Evolutionary conservation across 2,329 filamentous ascomycete species (phyloP).

Genomic region (Hypoxylon rubiginosum): DNA sequence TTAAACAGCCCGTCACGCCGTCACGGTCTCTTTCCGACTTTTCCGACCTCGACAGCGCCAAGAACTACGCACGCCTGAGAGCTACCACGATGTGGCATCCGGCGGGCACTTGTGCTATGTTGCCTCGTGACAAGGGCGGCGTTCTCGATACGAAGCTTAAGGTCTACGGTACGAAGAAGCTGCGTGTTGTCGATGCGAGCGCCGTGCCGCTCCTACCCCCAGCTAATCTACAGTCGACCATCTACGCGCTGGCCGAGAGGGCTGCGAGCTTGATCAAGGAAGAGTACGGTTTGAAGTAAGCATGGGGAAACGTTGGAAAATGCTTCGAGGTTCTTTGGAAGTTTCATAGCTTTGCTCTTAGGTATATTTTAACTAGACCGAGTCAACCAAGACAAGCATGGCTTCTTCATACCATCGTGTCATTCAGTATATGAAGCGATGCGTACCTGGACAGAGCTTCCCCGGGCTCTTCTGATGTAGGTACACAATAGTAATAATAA

Average conservation of each 20-base stretch:
- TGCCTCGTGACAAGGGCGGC: conserved; percentile 50
- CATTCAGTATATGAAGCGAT: too few species aligned
- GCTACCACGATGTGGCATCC: conserved; percentile 43
- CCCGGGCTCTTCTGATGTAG: too few species aligned
- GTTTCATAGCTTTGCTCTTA: not conserved
- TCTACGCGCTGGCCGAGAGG: conserved; percentile 51
- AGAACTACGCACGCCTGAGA: conserved; percentile 15
- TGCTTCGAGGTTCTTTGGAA: not conserved
- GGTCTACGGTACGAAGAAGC: conserved; percentile 47
- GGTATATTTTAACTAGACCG: too few species aligned
- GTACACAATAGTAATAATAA: too few species aligned
- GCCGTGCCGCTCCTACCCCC: conserved; percentile 53
- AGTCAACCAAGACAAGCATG: too few species aligned
- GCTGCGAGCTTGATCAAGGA: conserved; percentile 50
- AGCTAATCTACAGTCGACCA: conserved; percentile 50
- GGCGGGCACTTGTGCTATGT: conserved; percentile 46
- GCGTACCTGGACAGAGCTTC: too few species aligned
- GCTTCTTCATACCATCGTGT: too few species aligned
- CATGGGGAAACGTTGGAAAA: not conserved
- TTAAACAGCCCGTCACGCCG: not conserved
- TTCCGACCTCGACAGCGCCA: conserved; percentile 9
- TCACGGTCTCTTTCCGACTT: not conserved
- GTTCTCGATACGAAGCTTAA: conserved; percentile 52
- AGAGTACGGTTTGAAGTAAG: conserved; percentile 7
- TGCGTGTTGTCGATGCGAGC: conserved; percentile 55